Evolutionary conservation across 768 basidiomycete species (phyloP).

Genomic region (Cystobasidium onofrii): DNA sequence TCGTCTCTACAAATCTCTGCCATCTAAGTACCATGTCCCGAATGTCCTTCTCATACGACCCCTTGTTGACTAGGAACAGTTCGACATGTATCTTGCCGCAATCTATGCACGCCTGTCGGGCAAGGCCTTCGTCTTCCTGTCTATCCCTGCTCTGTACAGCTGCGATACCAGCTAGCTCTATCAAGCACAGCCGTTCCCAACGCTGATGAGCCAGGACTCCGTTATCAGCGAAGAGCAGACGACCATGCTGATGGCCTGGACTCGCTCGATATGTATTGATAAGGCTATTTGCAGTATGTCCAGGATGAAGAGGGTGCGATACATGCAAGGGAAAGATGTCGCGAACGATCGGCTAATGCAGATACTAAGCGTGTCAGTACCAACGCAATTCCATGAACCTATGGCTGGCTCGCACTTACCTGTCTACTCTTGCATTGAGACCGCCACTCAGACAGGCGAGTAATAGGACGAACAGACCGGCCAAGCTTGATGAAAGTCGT

Average conservation of each 20-base stretch:
- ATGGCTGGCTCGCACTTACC: not conserved
- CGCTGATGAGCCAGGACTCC: constrained; percentile 23
- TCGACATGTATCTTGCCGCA: constrained; percentile 33
- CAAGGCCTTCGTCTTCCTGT: not conserved
- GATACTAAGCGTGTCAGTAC: not conserved
- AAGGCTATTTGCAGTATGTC: not conserved
- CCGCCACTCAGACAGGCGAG: constrained; percentile 26
- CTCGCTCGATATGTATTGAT: not conserved
- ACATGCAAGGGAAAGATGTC: constrained; percentile 34
- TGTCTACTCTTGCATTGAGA: constrained; percentile 27
- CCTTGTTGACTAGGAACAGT: constrained; percentile 32
- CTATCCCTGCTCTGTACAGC: constrained; percentile 10
- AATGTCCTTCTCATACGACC: constrained; percentile 26
- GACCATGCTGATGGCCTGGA: constrained; percentile 17
- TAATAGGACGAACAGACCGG: constrained; percentile 27
- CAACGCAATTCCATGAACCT: not conserved
- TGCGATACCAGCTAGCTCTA: constrained; percentile 29
- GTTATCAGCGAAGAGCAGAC: constrained; percentile 1
- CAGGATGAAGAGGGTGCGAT: constrained; percentile 22
- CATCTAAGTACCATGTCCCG: constrained; percentile 21
- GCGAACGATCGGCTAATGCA: constrained; percentile 28
- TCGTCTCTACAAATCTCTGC: constrained; percentile 18
- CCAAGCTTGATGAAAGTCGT: constrained; percentile 34
- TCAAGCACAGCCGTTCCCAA: constrained; percentile 30
- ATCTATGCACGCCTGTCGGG: constrained; percentile 13